Evolutionary conservation across 257 asterid genomes (phyloP), one percentile per base, ranked within the genome.

Genomic region (Prunella vulgaris): DNA sequence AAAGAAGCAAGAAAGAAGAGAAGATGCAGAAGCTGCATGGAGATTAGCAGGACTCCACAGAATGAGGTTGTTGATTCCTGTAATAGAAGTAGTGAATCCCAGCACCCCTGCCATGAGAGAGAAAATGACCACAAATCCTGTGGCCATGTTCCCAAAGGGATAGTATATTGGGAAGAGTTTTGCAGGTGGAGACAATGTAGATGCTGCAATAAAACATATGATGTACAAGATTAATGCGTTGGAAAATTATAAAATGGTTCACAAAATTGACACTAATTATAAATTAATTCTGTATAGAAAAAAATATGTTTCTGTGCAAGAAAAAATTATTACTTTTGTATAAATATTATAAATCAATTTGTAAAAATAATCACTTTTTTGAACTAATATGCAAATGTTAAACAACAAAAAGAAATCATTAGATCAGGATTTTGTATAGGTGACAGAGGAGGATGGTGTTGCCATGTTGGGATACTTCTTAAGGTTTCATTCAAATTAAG

Each of bases 61-160:
- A 14, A 72, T 14, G 12, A 90, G 85, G 74, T 89, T 82, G 1
- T 30, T 78, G 76, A 90, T 73, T 54, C 87, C 95, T 67, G 81
- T 65, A 46, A 86, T 40, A 10, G 95, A 91, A 72, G 96, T 77
- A 28, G 87, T 79, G 75, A 94, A 78, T 54, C 99, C 99, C 59
- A 87, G 93, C 12, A 86, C 82, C 20, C 99, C 99, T 30, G 97
- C 96, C 8, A 94, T 40, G 15, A 94, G 88, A 33, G 97, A 84
- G 22, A 83, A 78, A n/a, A 89, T 75, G 49, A 94, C 85, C 24
- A 90, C 78, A 69, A 87, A 87, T 37, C 97, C 97, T 10, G 96
- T 94, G 0, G 96, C 99, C 86, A 80, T 74, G 82, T 94, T 94
- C 20, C 99, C 97, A 64, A 90, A 79, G 4, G 99, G 99, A 42